Conservation (phyloP, 257 asterid species). For the Paraleonurus japonicus region DNA sequence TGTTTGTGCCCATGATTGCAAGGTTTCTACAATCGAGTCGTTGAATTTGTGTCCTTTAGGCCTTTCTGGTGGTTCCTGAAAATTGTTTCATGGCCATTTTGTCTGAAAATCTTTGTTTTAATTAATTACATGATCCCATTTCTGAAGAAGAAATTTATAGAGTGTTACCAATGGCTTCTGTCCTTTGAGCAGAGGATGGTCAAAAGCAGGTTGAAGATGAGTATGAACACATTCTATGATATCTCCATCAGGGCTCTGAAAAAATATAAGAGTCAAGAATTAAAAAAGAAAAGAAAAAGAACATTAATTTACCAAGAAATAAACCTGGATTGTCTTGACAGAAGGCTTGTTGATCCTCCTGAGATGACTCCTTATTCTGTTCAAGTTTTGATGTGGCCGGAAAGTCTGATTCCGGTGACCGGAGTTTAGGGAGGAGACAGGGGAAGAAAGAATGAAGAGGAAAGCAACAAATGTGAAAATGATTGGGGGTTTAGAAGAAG, state of each 20-base stretch:
- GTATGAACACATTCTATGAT: constrained; percentile 65
- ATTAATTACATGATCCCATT: too few species aligned
- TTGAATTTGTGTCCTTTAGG: constrained; percentile 50
- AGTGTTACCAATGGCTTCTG: constrained; percentile 79
- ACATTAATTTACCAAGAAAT: neutral
- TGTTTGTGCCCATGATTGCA: constrained; percentile 58
- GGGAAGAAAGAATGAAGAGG: constrained; percentile 30
- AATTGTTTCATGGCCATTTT: neutral
- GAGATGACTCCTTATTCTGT: constrained; percentile 53
- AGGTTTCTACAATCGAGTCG: constrained; percentile 34
- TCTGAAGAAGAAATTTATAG: neutral
- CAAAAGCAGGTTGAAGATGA: constrained; percentile 97
- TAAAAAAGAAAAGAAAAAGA: neutral
- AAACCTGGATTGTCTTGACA: constrained; percentile 74
- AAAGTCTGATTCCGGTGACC: constrained; percentile 51
- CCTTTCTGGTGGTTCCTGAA: constrained; percentile 82
- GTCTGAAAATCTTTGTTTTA: neutral
- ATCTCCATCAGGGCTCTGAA: constrained; percentile 95
- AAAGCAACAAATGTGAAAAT: constrained; percentile 58
- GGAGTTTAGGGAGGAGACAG: neutral
- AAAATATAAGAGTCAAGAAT: constrained; percentile 14
- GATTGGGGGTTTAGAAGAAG: constrained; percentile 43
- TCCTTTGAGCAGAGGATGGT: constrained; percentile 85
- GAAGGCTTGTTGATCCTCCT: constrained; percentile 79
- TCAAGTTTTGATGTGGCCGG: constrained; percentile 45